Percentiles rank a stretch among this genome's conserved stretches.
Conservation (phyloP, 1,284 basidiomycete genomes). For the Boletus sp. region DNA sequence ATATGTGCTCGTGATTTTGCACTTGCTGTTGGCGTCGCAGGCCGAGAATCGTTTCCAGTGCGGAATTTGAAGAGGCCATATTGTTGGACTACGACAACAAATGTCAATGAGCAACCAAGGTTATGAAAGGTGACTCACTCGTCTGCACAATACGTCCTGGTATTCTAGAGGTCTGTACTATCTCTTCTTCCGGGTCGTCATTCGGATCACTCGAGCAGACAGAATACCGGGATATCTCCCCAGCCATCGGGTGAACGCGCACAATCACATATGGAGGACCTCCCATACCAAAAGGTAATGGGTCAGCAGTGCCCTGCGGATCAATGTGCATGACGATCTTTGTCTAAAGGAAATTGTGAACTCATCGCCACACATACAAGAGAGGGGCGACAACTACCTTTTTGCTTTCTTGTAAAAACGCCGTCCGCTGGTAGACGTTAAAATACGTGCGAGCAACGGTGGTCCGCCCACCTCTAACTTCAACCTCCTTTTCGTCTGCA, state of each 20-base stretch:
- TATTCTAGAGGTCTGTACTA: constrained; percentile 75
- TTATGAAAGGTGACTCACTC: constrained; percentile 47
- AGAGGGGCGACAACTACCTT: constrained; percentile 51
- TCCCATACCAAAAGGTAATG: constrained; percentile 66
- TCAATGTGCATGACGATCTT: constrained; percentile 86
- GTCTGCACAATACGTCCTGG: constrained; percentile 72
- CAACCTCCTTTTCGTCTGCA: constrained; percentile 72
- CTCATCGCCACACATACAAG: not conserved
- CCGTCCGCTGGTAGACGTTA: constrained; percentile 77
- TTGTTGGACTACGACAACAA: constrained; percentile 62
- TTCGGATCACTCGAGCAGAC: constrained; percentile 69
- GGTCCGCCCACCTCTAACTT: constrained; percentile 53
- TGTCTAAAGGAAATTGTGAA: constrained; percentile 47
- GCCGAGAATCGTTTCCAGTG: constrained; percentile 69
- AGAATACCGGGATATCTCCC: constrained; percentile 73
- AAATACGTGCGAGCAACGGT: constrained; percentile 77
- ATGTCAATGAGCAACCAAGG: constrained; percentile 5
- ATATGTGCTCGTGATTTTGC: constrained; percentile 72
- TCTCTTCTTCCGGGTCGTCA: constrained; percentile 74
- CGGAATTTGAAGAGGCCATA: constrained; percentile 83
- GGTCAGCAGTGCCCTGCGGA: constrained; percentile 65
- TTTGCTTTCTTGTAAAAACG: constrained; percentile 67
- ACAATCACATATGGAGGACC: constrained; percentile 71
- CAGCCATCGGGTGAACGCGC: constrained; percentile 74
- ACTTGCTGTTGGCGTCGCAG: constrained; percentile 72